Conservation (phyloP, 2,329 filamentous ascomycete genomes). For the Gliomastix tumulicola region DNA sequence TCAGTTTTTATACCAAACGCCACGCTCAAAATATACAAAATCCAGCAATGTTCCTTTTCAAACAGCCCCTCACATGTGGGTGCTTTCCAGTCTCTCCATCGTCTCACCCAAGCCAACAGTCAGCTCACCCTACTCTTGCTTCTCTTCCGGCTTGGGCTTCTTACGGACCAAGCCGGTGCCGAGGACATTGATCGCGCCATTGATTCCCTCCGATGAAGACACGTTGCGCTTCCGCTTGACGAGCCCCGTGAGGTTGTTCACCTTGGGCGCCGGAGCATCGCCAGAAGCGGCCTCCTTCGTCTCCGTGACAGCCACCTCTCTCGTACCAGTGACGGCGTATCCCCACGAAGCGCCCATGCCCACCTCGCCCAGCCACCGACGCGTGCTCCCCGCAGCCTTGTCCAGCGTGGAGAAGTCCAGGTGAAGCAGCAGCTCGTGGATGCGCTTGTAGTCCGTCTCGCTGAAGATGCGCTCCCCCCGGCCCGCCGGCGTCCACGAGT, state of each 20-base stretch:
- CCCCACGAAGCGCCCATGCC: conserved; percentile 46
- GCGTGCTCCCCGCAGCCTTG: conserved; percentile 57
- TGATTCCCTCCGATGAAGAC: conserved; percentile 1
- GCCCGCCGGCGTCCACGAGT: conserved; percentile 55
- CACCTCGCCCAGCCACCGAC: conserved; percentile 64
- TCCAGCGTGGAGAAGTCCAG: conserved; percentile 65
- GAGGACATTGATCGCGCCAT: conserved; percentile 36
- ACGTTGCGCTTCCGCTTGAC: conserved; percentile 38
- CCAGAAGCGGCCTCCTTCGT: conserved; percentile 2
- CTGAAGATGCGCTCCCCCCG: conserved; percentile 58
- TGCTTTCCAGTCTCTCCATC: no score
- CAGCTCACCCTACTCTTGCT: no score
- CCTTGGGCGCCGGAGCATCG: conserved; percentile 8
- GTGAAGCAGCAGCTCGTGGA: conserved; percentile 62
- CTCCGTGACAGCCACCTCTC: conserved; percentile 12
- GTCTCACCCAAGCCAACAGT: no score
- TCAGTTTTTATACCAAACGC: no score
- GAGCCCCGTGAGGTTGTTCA: conserved; percentile 42
- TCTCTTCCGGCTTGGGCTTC: no score
- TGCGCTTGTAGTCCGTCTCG: conserved; percentile 58
- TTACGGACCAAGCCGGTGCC: conserved; percentile 43
- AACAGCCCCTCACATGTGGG: no score
- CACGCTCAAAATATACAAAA: no score
- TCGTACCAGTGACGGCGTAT: conserved; percentile 37
- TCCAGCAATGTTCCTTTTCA: no score